phyloP scores from a whole-genome alignment of 495 filamentous ascomycete genomes.

The Aeminium ludgeri region DNA sequence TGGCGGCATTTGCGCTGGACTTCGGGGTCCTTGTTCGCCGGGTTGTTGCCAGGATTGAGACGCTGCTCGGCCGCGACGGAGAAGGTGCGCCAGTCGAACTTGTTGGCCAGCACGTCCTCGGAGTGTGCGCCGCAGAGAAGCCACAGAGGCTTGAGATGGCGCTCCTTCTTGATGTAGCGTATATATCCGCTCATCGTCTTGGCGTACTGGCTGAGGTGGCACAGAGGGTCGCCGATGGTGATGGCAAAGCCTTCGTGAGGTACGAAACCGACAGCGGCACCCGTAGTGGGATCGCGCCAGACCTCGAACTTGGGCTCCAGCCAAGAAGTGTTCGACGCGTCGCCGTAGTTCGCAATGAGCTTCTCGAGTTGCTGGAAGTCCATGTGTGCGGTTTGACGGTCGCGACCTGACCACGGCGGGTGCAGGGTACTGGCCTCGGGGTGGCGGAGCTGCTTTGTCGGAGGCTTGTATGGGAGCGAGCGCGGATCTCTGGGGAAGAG shows the following conservation, averaged over 20 bases:
- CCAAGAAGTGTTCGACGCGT: constrained; percentile 77
- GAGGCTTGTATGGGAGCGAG: constrained; percentile 46
- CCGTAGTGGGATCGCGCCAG: constrained; percentile 60
- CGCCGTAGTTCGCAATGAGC: constrained; percentile 76
- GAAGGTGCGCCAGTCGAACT: constrained; percentile 66
- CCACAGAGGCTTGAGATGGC: constrained; percentile 66
- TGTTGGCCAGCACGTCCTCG: constrained; percentile 56
- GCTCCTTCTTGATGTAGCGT: constrained; percentile 48
- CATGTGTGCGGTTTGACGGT: constrained; percentile 29
- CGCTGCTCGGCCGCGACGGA: constrained; percentile 75
- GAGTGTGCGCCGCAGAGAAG: constrained; percentile 51
- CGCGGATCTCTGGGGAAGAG: constrained; percentile 74
- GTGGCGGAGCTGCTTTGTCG: constrained; percentile 43
- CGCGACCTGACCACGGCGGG: constrained; percentile 37
- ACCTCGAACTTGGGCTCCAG: constrained; percentile 66
- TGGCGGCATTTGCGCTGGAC: constrained; percentile 56
- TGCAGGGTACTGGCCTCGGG: constrained; percentile 63
- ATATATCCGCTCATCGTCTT: constrained; percentile 56
- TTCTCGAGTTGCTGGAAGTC: constrained; percentile 59
- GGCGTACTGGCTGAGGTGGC: constrained; percentile 52
- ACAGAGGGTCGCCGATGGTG: constrained; percentile 67
- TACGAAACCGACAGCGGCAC: constrained; percentile 64
- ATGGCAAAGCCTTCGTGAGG: constrained; percentile 55
- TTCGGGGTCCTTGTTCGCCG: constrained; percentile 37
- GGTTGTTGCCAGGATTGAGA: constrained; percentile 43